Conservation (phyloP, 2,329 filamentous ascomycete species). For the Botrytis fragariae region DNA sequence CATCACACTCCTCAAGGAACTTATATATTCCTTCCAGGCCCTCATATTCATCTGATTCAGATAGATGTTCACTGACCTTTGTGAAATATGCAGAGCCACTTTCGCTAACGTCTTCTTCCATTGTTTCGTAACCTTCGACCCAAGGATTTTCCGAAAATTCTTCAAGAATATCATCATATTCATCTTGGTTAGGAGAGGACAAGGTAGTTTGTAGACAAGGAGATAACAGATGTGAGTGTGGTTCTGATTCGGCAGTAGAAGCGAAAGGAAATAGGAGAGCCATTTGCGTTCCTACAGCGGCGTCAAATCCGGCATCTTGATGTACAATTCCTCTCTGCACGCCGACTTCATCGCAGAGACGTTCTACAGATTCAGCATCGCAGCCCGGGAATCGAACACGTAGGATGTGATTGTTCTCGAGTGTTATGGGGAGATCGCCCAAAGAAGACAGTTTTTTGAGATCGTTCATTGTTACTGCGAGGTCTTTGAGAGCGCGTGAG, state of each 20-base stretch:
- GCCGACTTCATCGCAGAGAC: conserved; percentile 82
- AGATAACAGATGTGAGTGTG: conserved; percentile 26
- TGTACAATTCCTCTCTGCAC: conserved; percentile 74
- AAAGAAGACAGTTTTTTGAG: conserved; percentile 72
- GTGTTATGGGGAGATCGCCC: conserved; percentile 78
- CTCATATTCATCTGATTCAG: conserved; percentile 51
- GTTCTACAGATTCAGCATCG: conserved; percentile 77
- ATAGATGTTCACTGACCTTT: conserved; percentile 40
- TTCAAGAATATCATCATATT: conserved; percentile 30
- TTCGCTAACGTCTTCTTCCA: conserved; percentile 33
- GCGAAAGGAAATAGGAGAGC: conserved; percentile 86
- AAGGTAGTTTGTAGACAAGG: conserved; percentile 25
- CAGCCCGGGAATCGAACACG: conserved; percentile 89
- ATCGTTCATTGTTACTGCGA: conserved; percentile 76
- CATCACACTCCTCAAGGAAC: conserved; percentile 63
- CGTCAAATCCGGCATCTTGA: conserved; percentile 74
- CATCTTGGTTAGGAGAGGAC: conserved; percentile 33
- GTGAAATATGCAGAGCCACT: conserved; percentile 35
- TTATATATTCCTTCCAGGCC: conserved; percentile 62
- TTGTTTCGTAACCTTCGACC: conserved; percentile 37
- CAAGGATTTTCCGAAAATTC: conserved; percentile 34
- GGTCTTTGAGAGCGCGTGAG: conserved; percentile 77
- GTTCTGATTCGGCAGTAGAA: conserved; percentile 50
- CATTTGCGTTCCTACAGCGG: conserved; percentile 64
- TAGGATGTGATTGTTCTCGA: conserved; percentile 60